phyloP scores from a whole-genome alignment of 768 basidiomycete species.

The Lyophyllum semitale region DNA sequence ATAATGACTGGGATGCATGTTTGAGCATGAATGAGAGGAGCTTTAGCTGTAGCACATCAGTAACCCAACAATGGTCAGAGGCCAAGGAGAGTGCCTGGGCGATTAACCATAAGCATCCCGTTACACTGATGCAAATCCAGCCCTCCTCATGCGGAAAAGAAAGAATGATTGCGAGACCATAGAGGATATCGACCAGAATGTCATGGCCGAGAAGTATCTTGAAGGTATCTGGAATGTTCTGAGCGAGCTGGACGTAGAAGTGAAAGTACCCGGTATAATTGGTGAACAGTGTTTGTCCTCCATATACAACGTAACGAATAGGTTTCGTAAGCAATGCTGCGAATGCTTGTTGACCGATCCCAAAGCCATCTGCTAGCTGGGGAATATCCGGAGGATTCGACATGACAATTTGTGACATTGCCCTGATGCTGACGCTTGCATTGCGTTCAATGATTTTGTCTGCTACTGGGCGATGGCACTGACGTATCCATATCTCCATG shows the following conservation, averaged over 20 bases:
- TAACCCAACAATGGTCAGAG: neutral
- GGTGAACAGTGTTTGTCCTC: neutral
- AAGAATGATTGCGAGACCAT: neutral
- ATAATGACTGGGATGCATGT: neutral
- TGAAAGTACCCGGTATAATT: neutral
- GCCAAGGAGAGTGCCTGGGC: neutral
- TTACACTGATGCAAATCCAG: too few species aligned
- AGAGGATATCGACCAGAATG: neutral
- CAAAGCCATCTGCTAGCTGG: neutral
- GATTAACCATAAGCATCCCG: neutral
- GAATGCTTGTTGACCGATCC: neutral
- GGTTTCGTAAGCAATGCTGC: neutral
- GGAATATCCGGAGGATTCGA: neutral
- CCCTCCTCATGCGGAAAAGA: neutral
- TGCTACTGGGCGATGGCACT: too few species aligned
- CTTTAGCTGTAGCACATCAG: neutral
- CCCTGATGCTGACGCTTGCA: neutral
- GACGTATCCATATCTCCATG: too few species aligned
- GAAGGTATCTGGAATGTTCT: neutral
- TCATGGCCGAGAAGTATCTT: neutral
- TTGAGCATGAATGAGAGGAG: neutral
- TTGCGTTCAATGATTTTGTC: too few species aligned
- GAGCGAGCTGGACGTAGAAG: neutral
- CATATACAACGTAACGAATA: neutral
- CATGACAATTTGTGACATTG: neutral